Evolutionary conservation across 345 rosid species (phyloP).

Genomic region (Passiflora organensis): DNA sequence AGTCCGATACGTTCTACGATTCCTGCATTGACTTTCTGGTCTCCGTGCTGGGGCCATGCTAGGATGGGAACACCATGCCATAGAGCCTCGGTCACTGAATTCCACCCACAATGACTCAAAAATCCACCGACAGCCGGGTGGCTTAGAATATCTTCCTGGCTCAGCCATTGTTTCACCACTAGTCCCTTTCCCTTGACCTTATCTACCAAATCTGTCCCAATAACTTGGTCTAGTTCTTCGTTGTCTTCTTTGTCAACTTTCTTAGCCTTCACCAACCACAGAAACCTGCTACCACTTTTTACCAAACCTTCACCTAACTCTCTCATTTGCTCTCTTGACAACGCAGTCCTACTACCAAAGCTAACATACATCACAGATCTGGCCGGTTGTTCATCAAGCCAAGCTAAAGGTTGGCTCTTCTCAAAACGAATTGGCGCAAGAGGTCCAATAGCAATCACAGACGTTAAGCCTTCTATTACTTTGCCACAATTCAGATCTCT

Average conservation of each 20-base stretch:
- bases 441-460: conserved; percentile 16
- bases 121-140: conserved; percentile 21
- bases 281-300: conserved; percentile 6
- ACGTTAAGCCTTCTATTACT: conserved; percentile 13
- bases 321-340: conserved; percentile 25
- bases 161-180: conserved; percentile 19
- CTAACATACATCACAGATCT: conserved; percentile 24
- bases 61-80: conserved; percentile 19
- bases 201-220: conserved; percentile 15
- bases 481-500: conserved; percentile 14
- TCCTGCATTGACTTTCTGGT: conserved; percentile 25
- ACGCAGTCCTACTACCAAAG: conserved; percentile 31
- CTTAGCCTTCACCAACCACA: conserved; percentile 24
- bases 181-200: conserved; percentile 11
- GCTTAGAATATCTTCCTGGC: conserved; percentile 15
- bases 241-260: conserved; percentile 24
- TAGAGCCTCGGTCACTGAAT: conserved; percentile 22
- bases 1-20: conserved; percentile 20
- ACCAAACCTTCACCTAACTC: conserved; percentile 24
- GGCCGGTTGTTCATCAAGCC: conserved; percentile 21
- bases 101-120: conserved; percentile 32
- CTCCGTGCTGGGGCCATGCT: conserved; percentile 29
- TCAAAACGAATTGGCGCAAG: conserved; percentile 14
- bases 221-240: neutral
- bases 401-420: conserved; percentile 9